These are phyloP conservation scores for Phytopythium mirpurense DNA, from an alignment of 352 stramenopile species.

Conservation along the genomic window DNA sequence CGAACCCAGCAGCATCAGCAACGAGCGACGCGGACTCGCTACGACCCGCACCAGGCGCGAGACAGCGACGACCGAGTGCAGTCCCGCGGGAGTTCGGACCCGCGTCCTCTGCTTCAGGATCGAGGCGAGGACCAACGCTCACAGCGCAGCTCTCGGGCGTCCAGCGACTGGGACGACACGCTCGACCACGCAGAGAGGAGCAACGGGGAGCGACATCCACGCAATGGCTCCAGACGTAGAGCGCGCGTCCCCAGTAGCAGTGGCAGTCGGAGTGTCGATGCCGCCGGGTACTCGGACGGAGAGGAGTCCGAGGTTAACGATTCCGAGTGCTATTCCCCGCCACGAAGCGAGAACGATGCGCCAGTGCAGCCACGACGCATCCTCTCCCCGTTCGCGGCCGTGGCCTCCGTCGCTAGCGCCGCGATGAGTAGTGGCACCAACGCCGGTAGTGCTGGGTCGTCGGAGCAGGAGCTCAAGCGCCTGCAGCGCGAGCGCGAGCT, in stretches of 20 bases:
- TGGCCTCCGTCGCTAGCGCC: not conserved
- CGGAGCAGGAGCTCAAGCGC: slow-evolving; percentile 20
- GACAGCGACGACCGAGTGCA: not conserved
- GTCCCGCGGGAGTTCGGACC: not conserved
- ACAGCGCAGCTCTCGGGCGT: not conserved
- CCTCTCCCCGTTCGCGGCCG: not conserved
- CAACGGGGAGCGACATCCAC: not conserved
- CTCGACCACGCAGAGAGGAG: not conserved
- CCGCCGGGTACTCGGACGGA: not conserved
- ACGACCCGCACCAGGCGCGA: not conserved
- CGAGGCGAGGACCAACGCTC: not conserved
- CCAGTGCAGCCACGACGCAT: not conserved
- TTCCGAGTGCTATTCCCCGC: not conserved
- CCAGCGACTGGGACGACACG: not conserved
- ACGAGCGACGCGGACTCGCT: not conserved
- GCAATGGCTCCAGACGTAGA: not conserved
- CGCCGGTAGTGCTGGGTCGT: not conserved
- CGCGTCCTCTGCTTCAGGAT: not conserved
- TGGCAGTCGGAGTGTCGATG: not conserved
- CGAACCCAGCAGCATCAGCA: not conserved
- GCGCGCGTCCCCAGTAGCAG: not conserved
- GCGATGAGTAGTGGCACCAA: not conserved
- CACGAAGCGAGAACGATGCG: slow-evolving; percentile 10
- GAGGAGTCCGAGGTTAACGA: not conserved
- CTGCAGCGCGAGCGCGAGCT: slow-evolving; percentile 50